Evolutionary conservation across 2,329 filamentous ascomycete genomes (phyloP).

Genomic region (Paraconiothyrium sp.): DNA sequence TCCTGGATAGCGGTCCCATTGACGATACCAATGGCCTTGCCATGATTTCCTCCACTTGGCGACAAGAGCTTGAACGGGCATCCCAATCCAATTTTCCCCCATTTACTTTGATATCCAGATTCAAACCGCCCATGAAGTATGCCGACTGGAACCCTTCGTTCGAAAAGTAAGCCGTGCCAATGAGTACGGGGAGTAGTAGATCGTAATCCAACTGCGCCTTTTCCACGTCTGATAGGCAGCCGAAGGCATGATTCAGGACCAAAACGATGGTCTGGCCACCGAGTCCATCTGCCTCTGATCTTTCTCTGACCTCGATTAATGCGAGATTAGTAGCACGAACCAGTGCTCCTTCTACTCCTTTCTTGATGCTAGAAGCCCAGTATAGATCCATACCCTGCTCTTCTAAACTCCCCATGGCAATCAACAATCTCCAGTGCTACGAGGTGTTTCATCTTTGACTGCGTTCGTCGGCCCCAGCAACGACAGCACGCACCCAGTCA

Average conservation of each 20-base stretch:
- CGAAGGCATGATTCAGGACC: slow-evolving; percentile 80
- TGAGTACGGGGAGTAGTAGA: slow-evolving; percentile 72
- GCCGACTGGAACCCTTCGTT: slow-evolving; percentile 79
- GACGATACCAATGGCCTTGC: slow-evolving; percentile 70
- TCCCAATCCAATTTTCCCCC: slow-evolving; percentile 71
- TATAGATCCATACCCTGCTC: slow-evolving; percentile 64
- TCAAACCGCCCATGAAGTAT: slow-evolving; percentile 76
- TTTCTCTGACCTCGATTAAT: slow-evolving; percentile 64
- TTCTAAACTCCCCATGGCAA: slow-evolving; percentile 69
- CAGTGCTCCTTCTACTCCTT: slow-evolving; percentile 76
- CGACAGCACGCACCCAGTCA: slow-evolving; percentile 67
- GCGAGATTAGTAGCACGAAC: slow-evolving; percentile 81
- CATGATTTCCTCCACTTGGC: slow-evolving; percentile 66
- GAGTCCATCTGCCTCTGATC: slow-evolving; percentile 61
- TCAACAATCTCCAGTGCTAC: slow-evolving; percentile 80
- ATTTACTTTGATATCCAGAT: slow-evolving; percentile 70
- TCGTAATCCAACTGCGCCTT: slow-evolving; percentile 71
- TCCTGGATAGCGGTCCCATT: slow-evolving; percentile 72
- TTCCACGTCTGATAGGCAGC: slow-evolving; percentile 70
- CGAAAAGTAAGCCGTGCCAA: slow-evolving; percentile 73
- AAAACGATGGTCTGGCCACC: slow-evolving; percentile 66
- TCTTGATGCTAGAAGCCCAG: slow-evolving; percentile 69
- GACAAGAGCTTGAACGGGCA: slow-evolving; percentile 67
- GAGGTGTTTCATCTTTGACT: slow-evolving; percentile 80
- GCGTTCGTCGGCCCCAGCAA: slow-evolving; percentile 68